A percentile compares a stretch with the other conserved stretches of the same genome.
Evolutionary conservation across 208 protist genomes (phyloP).

Genomic region (Trypanosoma mega): DNA sequence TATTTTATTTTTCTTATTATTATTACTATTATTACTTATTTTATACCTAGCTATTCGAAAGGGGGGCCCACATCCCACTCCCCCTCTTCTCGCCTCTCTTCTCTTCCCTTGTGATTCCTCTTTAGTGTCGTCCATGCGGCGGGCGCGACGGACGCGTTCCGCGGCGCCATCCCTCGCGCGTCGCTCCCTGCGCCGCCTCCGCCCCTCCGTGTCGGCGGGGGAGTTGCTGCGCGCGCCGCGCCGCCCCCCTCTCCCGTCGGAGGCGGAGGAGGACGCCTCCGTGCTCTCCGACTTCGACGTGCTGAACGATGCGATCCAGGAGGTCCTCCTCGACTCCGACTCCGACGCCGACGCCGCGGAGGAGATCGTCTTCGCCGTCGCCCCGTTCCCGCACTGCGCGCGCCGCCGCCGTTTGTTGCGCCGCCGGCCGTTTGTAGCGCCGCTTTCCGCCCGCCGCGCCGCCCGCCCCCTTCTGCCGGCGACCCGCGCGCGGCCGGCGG

Average conservation of each 20-base stretch:
- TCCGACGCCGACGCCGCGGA: constrained; percentile 29
- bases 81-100: too few species aligned
- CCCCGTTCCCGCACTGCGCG: constrained; percentile 14
- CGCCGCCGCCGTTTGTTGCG: background rate
- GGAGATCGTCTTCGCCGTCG: constrained; percentile 15
- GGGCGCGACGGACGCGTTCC: background rate
- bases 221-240: background rate
- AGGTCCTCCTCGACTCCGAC: constrained; percentile 54
- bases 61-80: too few species aligned
- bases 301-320: constrained; percentile 72
- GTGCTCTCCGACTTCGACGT: constrained; percentile 69
- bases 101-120: too few species aligned
- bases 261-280: constrained; percentile 35
- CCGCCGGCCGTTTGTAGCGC: background rate
- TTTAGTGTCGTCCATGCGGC: too few species aligned
- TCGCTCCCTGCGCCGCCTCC: background rate
- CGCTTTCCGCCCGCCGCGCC: background rate
- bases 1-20: constrained; percentile 1
- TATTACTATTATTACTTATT: background rate
- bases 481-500: constrained; percentile 11
- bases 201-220: background rate
- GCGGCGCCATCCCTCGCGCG: too few species aligned
- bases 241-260: background rate
- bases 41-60: background rate
- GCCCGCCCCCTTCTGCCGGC: constrained; percentile 13